Percentiles rank a stretch among this genome's conserved stretches.
Evolutionary conservation across 1,284 basidiomycete species (phyloP).

Genomic region (Meira miltonrushii): DNA sequence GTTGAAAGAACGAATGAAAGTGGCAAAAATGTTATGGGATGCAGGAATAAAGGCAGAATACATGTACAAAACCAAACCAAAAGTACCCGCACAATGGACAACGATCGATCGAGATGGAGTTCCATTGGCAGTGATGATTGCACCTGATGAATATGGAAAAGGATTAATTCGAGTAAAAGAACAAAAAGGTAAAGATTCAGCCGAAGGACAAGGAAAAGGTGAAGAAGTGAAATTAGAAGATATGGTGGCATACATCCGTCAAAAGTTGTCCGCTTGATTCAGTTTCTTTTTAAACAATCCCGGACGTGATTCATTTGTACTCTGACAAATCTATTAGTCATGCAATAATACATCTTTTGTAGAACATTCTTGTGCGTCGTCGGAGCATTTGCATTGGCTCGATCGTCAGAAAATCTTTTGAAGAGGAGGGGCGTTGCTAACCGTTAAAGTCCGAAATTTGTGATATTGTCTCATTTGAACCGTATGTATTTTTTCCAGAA

Average conservation of each 20-base stretch:
- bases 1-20: constrained; percentile 74
- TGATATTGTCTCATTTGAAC: no score
- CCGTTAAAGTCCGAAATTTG: no score
- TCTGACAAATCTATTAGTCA: background rate
- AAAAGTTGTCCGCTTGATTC: constrained; percentile 18
- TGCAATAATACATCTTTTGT: background rate
- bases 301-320: background rate
- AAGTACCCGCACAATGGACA: constrained; percentile 71
- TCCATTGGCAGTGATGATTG: constrained; percentile 85
- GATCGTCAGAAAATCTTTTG: no score
- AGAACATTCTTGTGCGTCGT: background rate
- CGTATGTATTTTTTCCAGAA: no score
- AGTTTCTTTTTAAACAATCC: no score
- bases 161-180: constrained; percentile 76
- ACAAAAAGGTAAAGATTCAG: constrained; percentile 68
- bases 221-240: constrained; percentile 58
- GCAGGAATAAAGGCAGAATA: constrained; percentile 90
- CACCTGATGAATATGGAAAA: constrained; percentile 74
- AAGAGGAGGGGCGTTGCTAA: no score
- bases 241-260: constrained; percentile 64
- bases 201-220: constrained; percentile 61
- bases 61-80: constrained; percentile 77
- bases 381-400: no score
- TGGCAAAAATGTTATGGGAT: constrained; percentile 77
- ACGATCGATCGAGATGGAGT: constrained; percentile 86